Evolutionary conservation across 495 filamentous ascomycete species (phyloP).

Genomic region (Xylaria sp.): DNA sequence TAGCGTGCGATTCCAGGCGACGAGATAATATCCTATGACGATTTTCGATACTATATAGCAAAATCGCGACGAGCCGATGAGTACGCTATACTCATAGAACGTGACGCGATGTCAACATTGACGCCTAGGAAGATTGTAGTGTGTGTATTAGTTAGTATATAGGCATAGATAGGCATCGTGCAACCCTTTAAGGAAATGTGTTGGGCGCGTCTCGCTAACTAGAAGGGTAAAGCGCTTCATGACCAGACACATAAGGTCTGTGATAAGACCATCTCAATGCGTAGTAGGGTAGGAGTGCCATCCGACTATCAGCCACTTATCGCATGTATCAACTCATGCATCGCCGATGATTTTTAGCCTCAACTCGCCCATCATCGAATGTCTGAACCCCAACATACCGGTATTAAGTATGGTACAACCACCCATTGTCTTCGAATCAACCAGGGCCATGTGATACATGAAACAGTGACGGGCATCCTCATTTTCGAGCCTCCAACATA

Average conservation of each 20-base stretch:
- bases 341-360: neutral
- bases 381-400: neutral
- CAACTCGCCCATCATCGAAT: neutral
- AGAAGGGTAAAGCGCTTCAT: neutral
- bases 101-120: neutral
- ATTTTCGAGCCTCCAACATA: neutral
- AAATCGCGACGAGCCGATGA: neutral
- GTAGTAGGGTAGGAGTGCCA: conserved; percentile 8
- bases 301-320: neutral
- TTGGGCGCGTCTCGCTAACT: neutral
- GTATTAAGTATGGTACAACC: neutral
- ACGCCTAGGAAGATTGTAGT: neutral
- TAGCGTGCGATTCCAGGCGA: neutral
- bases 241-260: neutral
- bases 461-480: conserved; percentile 7
- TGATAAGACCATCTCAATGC: conserved; percentile 8
- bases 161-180: neutral
- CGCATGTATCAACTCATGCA: conserved; percentile 3
- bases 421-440: neutral
- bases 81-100: neutral
- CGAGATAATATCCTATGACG: neutral
- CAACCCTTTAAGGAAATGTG: neutral
- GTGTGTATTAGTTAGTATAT: neutral
- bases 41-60: neutral
- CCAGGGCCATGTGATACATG: conserved; percentile 1